A percentile compares a stretch with the other conserved stretches of the same genome.
Evolutionary conservation across 345 rosid species (phyloP).

Genomic region (Citrus australasica): DNA sequence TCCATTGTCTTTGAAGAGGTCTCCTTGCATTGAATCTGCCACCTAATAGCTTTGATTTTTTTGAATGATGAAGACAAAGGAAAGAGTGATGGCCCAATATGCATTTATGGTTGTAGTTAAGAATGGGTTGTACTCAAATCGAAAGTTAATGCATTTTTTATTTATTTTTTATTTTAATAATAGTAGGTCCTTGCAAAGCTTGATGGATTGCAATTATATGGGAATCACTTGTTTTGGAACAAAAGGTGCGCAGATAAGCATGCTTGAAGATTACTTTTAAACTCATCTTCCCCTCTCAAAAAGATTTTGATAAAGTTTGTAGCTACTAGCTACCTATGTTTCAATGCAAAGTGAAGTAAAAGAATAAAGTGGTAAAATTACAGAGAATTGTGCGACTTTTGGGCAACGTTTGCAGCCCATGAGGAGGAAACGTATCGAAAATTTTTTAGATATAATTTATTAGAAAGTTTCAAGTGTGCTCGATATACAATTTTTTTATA

Average conservation of each 20-base stretch:
- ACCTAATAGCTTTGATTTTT: constrained; percentile 12
- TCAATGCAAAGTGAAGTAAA: background rate
- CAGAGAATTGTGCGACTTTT: background rate
- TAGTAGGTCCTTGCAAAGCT: background rate
- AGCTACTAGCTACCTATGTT: background rate
- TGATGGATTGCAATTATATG: background rate
- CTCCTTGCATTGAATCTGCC: constrained; percentile 23
- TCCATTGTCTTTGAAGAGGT: constrained; percentile 14
- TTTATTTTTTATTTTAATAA: background rate
- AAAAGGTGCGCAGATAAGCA: background rate
- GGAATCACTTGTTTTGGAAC: background rate
- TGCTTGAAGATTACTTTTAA: background rate
- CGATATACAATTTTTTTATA: too few relatives aligned
- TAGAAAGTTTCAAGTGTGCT: too few relatives aligned
- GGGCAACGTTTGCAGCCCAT: background rate
- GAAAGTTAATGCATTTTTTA: background rate
- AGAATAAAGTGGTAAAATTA: background rate
- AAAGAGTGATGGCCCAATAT: background rate
- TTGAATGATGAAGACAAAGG: constrained; percentile 16
- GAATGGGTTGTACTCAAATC: constrained; percentile 20
- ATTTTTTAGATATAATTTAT: too few relatives aligned
- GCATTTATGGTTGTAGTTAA: constrained; percentile 30
- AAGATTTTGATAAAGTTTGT: background rate
- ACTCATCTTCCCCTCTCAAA: background rate
- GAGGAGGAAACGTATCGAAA: too few relatives aligned